Evolutionary conservation across 352 stramenopile genomes (phyloP), one percentile per base, ranked within the genome.

Genomic region (Aphanomyces astaci): DNA sequence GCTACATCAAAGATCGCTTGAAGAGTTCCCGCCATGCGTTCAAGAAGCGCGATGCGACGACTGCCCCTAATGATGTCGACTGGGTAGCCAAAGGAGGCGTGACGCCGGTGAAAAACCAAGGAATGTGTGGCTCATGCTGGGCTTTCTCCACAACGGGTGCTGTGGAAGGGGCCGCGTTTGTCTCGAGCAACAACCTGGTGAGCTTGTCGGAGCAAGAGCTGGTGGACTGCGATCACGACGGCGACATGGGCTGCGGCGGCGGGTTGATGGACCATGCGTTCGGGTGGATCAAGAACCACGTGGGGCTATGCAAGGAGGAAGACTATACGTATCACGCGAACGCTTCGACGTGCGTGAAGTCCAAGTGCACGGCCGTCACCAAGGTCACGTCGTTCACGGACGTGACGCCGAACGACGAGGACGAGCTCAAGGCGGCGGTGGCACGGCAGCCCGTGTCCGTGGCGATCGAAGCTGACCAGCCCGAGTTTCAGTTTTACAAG

Each of bases 261-360:
- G 97, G 97, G 28, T 76, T 98, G 15, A 99, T 99, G 96, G 94
- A 98, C 77, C 96, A 98, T 74, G 96, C 95, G 10, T 99, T 99
- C 73, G 76, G 88, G 17, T 99, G 94, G 80, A 97, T 98, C 65
- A 87, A 98, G 70, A 77, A 86, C 46, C 80, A 96, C 59, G 82
- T 81, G 27, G 95, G 95, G 17, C 77, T 99, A 22, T 98, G 94
- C 76, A 88, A 79, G 17, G 96, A 98, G 72, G 79, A 82, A 0
- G 94, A 98, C 63, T 99, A 99, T 74, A 87, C 93, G 22, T 99
- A 99, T 76, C 74, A 82, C 39, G 90, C 76, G 15, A 78, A 84
- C 59, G 76, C 81, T 11, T 74, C 77, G 31, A 80, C 83, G 24
- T 96, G 87, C 77, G 71, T 60, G 9, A 68, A 73, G 27, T 80